Percentiles rank a stretch among this genome's conserved stretches.
Conservation (phyloP, 2,329 filamentous ascomycete species). For the Xylaria sp. region DNA sequence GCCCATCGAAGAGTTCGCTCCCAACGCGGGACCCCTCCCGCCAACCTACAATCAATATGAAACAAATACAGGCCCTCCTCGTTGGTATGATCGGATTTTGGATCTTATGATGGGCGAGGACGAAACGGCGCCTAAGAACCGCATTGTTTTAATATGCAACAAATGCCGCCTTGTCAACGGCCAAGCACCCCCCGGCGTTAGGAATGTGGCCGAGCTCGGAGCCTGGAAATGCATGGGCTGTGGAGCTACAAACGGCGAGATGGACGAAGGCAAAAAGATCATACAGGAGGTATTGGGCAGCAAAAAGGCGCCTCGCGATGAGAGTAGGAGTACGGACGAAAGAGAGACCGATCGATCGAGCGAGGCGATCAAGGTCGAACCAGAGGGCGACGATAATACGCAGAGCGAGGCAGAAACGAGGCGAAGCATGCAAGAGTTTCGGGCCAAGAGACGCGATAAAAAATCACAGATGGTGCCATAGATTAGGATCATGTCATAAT, state of each 20-base stretch:
- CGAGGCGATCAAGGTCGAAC: slow-evolving; percentile 41
- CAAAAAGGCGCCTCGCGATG: slow-evolving; percentile 28
- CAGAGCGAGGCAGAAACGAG: slow-evolving; percentile 35
- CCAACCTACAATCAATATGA: slow-evolving; percentile 52
- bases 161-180: slow-evolving; percentile 92
- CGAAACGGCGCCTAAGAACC: slow-evolving; percentile 90
- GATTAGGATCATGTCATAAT: neutral
- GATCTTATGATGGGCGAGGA: slow-evolving; percentile 95
- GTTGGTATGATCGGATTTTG: slow-evolving; percentile 95
- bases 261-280: slow-evolving; percentile 79
- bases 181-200: slow-evolving; percentile 89
- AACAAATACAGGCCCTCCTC: slow-evolving; percentile 54
- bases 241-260: slow-evolving; percentile 81
- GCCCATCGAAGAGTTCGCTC: slow-evolving; percentile 43
- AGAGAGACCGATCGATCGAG: slow-evolving; percentile 42
- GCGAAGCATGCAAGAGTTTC: slow-evolving; percentile 32
- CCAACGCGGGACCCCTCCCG: slow-evolving; percentile 47
- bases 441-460: slow-evolving; percentile 39
- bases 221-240: slow-evolving; percentile 92
- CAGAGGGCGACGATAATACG: slow-evolving; percentile 38
- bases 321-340: slow-evolving; percentile 38
- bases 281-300: slow-evolving; percentile 69
- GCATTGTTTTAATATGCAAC: slow-evolving; percentile 85
- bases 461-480: slow-evolving; percentile 47
- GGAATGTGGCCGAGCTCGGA: slow-evolving; percentile 80